A percentile compares a stretch with the other conserved stretches of the same genome.
Conservation (phyloP, 2,329 filamentous ascomycete species). For the Talaromyces sp. region DNA sequence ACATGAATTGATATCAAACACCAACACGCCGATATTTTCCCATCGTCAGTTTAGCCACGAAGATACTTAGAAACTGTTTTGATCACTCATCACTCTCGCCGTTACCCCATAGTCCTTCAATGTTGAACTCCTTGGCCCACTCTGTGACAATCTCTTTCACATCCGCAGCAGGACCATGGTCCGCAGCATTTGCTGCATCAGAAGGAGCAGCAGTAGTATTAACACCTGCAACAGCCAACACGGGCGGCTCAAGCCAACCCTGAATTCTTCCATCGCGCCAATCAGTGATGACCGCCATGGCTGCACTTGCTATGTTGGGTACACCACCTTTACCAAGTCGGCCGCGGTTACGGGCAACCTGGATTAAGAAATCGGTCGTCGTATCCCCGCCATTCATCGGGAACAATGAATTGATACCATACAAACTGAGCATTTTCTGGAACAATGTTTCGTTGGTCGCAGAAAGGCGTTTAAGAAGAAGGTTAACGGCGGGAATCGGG, state of each 20-base stretch:
- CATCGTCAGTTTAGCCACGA: not conserved
- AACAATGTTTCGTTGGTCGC: slow-evolving; percentile 65
- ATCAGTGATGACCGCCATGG: slow-evolving; percentile 91
- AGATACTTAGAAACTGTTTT: slow-evolving; percentile 21
- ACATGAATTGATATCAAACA: slow-evolving; percentile 1
- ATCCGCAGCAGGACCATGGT: slow-evolving; percentile 51
- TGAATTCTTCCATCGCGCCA: slow-evolving; percentile 94
- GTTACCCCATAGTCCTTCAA: slow-evolving; percentile 87
- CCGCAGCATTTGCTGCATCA: not conserved
- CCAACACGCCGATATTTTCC: slow-evolving; percentile 6
- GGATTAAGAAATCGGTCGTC: slow-evolving; percentile 87
- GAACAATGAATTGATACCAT: slow-evolving; percentile 77
- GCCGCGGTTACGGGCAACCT: slow-evolving; percentile 90
- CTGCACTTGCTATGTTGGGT: slow-evolving; percentile 81
- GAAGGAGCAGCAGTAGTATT: slow-evolving; percentile 33
- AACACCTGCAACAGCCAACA: slow-evolving; percentile 59
- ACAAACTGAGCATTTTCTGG: slow-evolving; percentile 74
- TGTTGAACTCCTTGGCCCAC: slow-evolving; percentile 91
- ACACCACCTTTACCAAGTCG: slow-evolving; percentile 83
- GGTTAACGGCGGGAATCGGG: slow-evolving; percentile 77
- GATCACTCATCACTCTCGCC: slow-evolving; percentile 38
- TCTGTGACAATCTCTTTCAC: slow-evolving; percentile 82
- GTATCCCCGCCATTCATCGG: slow-evolving; percentile 63
- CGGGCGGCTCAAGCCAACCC: slow-evolving; percentile 80
- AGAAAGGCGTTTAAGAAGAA: slow-evolving; percentile 78